These are phyloP conservation scores for Phytopythium delawarense DNA, from an alignment of 352 stramenopile species.

Conservation along the genomic window DNA sequence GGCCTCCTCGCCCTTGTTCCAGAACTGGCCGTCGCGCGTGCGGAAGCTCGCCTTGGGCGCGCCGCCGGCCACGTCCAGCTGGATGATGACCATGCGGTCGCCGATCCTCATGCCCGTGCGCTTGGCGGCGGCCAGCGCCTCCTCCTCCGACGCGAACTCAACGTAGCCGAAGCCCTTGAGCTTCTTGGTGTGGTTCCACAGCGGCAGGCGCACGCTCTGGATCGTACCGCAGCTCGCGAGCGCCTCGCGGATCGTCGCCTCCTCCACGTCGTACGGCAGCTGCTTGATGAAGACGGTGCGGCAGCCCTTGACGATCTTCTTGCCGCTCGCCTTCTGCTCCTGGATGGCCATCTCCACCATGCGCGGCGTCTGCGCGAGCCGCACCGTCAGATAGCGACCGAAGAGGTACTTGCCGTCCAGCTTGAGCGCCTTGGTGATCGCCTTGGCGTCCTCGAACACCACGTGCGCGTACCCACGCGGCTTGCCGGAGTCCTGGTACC, in stretches of 20 bases:
- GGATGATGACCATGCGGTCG: conserved; percentile 89
- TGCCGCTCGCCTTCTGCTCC: conserved; percentile 63
- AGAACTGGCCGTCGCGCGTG: conserved; percentile 78
- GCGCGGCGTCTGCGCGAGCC: conserved; percentile 69
- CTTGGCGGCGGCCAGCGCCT: conserved; percentile 60
- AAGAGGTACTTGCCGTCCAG: conserved; percentile 89
- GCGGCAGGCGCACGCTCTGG: conserved; percentile 88
- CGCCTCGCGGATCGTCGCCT: conserved; percentile 75
- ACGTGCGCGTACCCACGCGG: conserved; percentile 92
- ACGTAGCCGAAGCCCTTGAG: conserved; percentile 97
- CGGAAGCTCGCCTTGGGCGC: conserved; percentile 92
- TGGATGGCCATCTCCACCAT: conserved; percentile 63
- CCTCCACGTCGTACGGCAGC: conserved; percentile 90
- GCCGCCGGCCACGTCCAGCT: conserved; percentile 87
- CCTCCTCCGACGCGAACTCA: conserved; percentile 80
- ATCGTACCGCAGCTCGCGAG: conserved; percentile 90
- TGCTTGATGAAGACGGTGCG: conserved; percentile 94
- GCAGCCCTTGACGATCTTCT: conserved; percentile 80
- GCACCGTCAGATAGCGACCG: conserved; percentile 88
- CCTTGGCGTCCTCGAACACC: conserved; percentile 80
- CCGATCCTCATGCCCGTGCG: conserved; percentile 85
- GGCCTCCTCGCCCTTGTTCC: conserved; percentile 83
- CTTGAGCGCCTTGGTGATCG: conserved; percentile 76
- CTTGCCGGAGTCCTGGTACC: conserved; percentile 90
- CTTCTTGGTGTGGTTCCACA: conserved; percentile 93